A percentile compares a stretch with the other conserved stretches of the same genome.
Evolutionary conservation across 2,329 filamentous ascomycete species (phyloP).

Genomic region (Monilinia polystroma): DNA sequence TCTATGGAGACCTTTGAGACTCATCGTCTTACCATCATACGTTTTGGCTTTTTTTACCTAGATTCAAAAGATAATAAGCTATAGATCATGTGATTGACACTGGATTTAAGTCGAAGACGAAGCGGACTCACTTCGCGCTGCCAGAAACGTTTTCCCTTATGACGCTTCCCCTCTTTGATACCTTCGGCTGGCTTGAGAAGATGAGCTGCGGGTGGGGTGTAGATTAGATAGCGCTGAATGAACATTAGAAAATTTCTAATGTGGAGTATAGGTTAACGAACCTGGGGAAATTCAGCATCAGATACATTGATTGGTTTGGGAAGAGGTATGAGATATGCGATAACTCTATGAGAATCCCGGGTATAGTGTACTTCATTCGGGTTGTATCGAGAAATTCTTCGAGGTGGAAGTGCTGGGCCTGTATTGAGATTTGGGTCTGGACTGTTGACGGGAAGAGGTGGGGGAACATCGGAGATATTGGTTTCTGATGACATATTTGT

Average conservation of each 20-base stretch:
- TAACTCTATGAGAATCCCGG: constrained; percentile 23
- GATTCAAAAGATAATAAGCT: background rate
- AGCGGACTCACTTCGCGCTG: constrained; percentile 25
- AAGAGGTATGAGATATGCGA: constrained; percentile 27
- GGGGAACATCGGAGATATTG: background rate
- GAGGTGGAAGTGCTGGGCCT: constrained; percentile 13
- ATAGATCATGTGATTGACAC: background rate
- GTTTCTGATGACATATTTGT: background rate
- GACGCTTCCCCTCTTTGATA: constrained; percentile 24
- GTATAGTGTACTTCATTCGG: constrained; percentile 22
- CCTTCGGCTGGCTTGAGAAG: constrained; percentile 24
- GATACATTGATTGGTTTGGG: constrained; percentile 22
- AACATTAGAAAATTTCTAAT: background rate
- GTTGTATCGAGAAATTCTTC: constrained; percentile 14
- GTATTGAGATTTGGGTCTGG: background rate
- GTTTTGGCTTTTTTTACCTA: constrained; percentile 27
- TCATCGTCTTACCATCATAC: constrained; percentile 26
- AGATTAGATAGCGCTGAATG: constrained; percentile 25
- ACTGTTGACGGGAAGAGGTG: background rate
- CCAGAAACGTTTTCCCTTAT: constrained; percentile 22
- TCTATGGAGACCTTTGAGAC: constrained; percentile 24
- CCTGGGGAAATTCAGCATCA: constrained; percentile 20
- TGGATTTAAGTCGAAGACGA: background rate
- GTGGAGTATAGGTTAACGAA: background rate
- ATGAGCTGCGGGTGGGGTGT: constrained; percentile 26